These are phyloP conservation scores for Gentiana straminea DNA, from an alignment of 257 asterid species.

Conservation along the genomic window DNA sequence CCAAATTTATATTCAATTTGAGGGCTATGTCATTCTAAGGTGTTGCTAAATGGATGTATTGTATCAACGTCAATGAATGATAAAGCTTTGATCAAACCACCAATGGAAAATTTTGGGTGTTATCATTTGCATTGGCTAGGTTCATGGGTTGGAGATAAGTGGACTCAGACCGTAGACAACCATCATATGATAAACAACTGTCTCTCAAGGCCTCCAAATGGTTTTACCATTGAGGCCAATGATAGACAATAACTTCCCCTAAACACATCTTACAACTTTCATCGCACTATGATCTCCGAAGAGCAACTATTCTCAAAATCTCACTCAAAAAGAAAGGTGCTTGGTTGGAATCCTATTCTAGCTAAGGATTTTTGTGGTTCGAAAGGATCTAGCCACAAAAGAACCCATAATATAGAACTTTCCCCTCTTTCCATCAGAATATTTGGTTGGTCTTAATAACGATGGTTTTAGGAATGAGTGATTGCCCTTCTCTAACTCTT, in stretches of 20 bases:
- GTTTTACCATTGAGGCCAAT: background rate
- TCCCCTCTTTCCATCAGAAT: background rate
- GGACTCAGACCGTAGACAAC: no score
- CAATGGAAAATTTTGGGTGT: no score
- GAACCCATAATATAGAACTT: background rate
- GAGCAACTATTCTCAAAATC: constrained; percentile 6
- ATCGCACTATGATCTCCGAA: background rate
- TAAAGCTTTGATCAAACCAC: no score
- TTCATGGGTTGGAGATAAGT: no score
- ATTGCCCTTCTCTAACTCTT: constrained; percentile 1
- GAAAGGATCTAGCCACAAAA: background rate
- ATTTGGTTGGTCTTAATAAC: background rate
- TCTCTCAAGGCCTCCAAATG: background rate
- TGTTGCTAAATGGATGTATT: no score
- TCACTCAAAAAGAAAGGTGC: background rate
- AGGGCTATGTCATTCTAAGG: background rate
- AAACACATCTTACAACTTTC: constrained; percentile 2
- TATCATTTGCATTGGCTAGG: no score
- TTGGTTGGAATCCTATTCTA: background rate
- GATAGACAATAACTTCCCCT: background rate
- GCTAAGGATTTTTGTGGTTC: constrained; percentile 3
- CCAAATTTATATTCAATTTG: background rate
- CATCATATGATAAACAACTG: no score
- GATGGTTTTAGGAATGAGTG: constrained; percentile 2
- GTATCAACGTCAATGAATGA: no score